Conservation (phyloP, 2,329 filamentous ascomycete species). For the Colletotrichum sp. region DNA sequence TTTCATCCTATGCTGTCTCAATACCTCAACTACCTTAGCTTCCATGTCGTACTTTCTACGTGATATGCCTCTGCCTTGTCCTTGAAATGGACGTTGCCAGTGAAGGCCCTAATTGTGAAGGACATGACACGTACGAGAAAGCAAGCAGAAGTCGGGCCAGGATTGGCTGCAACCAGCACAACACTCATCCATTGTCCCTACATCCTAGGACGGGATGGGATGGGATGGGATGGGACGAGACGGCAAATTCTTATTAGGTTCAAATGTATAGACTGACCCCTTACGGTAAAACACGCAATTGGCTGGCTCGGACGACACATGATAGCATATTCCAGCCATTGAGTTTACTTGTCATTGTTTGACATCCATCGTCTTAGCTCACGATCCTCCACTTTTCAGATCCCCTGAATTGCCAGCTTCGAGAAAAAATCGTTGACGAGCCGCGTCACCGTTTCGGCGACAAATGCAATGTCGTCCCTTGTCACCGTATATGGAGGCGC, state of each 20-base stretch:
- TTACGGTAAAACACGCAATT: background rate
- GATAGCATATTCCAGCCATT: background rate
- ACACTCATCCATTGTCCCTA: background rate
- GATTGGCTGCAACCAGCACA: background rate
- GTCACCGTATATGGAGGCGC: conserved; percentile 73
- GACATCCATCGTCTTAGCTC: background rate
- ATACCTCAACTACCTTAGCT: background rate
- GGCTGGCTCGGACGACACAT: background rate
- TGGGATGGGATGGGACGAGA: background rate
- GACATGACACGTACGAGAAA: background rate
- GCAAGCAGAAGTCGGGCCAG: background rate
- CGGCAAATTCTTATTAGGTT: background rate
- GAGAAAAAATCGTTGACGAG: conserved; percentile 51
- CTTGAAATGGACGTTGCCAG: background rate
- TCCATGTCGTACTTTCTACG: background rate
- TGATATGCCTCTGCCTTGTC: background rate
- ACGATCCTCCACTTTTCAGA: background rate
- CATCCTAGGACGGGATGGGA: background rate
- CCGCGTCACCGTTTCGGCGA: background rate
- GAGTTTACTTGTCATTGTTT: background rate
- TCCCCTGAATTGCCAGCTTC: background rate
- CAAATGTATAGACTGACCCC: background rate
- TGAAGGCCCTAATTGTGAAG: background rate
- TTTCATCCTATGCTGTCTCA: background rate
- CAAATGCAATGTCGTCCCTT: conserved; percentile 54